Percentiles rank a stretch among this genome's conserved stretches.
Conservation (phyloP, 257 asterid species). For the Lantana camara region DNA sequence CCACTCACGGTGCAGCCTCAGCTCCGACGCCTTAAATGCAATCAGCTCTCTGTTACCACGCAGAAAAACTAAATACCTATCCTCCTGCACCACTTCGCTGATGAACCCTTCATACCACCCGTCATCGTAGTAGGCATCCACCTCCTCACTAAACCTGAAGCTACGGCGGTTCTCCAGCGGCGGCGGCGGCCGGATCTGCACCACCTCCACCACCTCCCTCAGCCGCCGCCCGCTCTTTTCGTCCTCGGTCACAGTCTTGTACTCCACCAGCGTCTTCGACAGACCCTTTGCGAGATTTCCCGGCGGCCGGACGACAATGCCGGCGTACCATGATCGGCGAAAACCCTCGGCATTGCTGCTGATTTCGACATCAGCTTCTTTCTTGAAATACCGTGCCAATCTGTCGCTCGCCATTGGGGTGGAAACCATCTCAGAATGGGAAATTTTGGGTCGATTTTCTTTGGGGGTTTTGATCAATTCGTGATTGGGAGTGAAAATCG, state of each 20-base stretch:
- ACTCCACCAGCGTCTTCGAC: constrained; percentile 55
- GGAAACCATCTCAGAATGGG: background rate
- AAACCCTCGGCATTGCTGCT: constrained; percentile 70
- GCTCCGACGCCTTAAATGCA: constrained; percentile 34
- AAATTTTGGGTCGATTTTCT: background rate
- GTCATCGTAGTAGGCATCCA: constrained; percentile 65
- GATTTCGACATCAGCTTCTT: constrained; percentile 59
- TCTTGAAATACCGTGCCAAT: constrained; percentile 33
- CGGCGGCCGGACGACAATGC: constrained; percentile 49
- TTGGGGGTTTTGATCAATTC: background rate
- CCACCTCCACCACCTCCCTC: constrained; percentile 47
- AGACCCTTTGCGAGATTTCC: background rate
- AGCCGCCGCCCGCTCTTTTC: constrained; percentile 34
- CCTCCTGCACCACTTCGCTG: constrained; percentile 34
- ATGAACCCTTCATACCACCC: constrained; percentile 98
- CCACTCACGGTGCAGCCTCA: constrained; percentile 93
- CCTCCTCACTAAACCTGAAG: constrained; percentile 57
- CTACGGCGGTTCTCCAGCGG: constrained; percentile 43
- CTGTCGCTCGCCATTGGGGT: constrained; percentile 21
- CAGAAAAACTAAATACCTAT: constrained; percentile 56
- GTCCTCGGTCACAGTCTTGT: constrained; percentile 49
- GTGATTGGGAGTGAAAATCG: background rate
- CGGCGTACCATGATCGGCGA: constrained; percentile 67
- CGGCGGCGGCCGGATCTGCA: constrained; percentile 63
- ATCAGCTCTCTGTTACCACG: constrained; percentile 57